Evolutionary conservation across 805 yeast genomes (phyloP), one percentile per base, ranked within the genome.

Genomic region (Cyberlindnera petersonii): DNA sequence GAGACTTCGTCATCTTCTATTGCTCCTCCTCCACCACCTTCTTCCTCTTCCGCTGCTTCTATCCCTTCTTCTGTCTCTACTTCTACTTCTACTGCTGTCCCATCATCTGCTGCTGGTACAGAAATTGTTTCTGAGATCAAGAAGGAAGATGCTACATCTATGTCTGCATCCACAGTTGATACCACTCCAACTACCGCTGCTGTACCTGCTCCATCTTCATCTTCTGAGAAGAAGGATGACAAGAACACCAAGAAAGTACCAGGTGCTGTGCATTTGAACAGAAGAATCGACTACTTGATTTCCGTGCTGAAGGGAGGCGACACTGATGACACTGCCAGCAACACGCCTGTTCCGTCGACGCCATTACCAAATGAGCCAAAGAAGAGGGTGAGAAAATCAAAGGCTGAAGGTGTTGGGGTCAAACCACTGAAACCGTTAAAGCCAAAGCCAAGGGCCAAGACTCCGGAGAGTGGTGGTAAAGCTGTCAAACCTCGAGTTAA

Each of bases 251-350:
- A 86, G 48, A 83, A 79, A 54, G 84, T 83, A 4, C 98, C 98
- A 1, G 93, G 94, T 8, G 74, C 96, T 4, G 93, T 93, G 14
- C 99, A 93, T 63, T 68, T 93, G 35, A 86, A 86, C 9, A 78
- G 99, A 62, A 77, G 99, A 58, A 80, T 86, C 1, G 98, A 94
- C 58, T 91, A 89, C 53, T 69, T 93, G 53, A 72, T 91, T 20
- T 63, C 76, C 3, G 79, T 86, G 9, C 63, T 91, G 49, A 72
- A 72, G 44, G 95, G 80, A 15, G 81, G 73, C 19, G 72, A 65
- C 7, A 26, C 46, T 9, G 50, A 46, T 10, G 71, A 66, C 11
- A 47, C 48, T 14, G 35, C 53, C 2, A 40, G 33, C n/a, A 49
- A 52, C 20, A 50, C 60, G 5, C 54, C 61, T n/a, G 60, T 53